Evolutionary conservation across 78 protist species (phyloP).

Genomic region (Dictyostelium purpureum): DNA sequence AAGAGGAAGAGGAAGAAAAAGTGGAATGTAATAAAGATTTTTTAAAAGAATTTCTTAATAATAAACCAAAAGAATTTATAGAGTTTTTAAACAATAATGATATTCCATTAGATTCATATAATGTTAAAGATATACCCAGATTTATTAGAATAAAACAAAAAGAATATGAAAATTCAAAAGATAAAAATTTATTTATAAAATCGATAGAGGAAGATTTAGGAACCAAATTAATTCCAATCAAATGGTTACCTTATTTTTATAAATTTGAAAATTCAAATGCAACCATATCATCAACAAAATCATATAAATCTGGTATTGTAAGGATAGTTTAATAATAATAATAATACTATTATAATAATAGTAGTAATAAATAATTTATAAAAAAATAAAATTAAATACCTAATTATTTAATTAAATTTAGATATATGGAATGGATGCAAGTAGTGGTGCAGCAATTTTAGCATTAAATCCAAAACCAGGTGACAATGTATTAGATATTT

Average conservation of each 20-base stretch:
- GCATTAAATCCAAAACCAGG: slow-evolving; percentile 66
- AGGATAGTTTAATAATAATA: too few relatives aligned
- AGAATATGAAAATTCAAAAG: background rate
- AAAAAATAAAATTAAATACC: too few relatives aligned
- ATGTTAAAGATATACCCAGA: slow-evolving; percentile 32
- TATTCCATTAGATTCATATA: slow-evolving; percentile 66
- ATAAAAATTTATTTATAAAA: background rate
- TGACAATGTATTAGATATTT: slow-evolving; percentile 83
- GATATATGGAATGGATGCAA: slow-evolving; percentile 85
- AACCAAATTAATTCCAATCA: background rate
- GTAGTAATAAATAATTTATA: too few relatives aligned
- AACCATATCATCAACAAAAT: slow-evolving; percentile 28
- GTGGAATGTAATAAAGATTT: background rate
- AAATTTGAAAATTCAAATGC: background rate
- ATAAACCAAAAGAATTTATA: slow-evolving; percentile 60
- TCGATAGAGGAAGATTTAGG: slow-evolving; percentile 27
- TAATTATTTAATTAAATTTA: background rate
- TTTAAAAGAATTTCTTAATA: slow-evolving; percentile 8
- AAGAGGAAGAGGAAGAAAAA: background rate
- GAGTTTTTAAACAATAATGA: slow-evolving; percentile 43
- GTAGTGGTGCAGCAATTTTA: slow-evolving; percentile 82
- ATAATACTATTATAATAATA: too few relatives aligned
- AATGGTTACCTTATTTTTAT: slow-evolving; percentile 60
- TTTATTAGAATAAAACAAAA: slow-evolving; percentile 37
- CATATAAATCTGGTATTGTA: slow-evolving; percentile 17